Base-by-base conservation (phyloP, 2,329 filamentous ascomycete species). In the Cytospora piceae region DNA sequence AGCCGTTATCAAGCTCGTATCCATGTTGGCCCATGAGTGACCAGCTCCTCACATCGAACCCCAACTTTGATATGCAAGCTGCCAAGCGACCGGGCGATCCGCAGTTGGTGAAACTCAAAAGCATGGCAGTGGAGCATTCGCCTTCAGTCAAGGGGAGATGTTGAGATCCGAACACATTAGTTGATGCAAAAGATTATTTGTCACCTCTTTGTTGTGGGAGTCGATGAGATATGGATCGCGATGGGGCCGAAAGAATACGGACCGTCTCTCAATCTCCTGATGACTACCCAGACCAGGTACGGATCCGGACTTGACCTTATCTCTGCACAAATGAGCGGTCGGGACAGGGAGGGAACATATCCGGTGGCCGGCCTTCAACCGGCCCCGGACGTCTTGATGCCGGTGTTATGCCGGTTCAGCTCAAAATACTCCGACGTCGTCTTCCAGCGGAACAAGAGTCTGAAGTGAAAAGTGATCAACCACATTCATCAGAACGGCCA, bases 351-450 rank as follows among this genome's bases (percentile, higher is more conserved):
- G 37, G 37, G 39, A 42, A 20, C n/a, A 49, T 24, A 24, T 49
- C 46, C 46, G n/a, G 22, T 24, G 46, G 24, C 46, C 46, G 46
- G n/a, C 22, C 46, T 24, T 8, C 15, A 24, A 24, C 46, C 46
- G 42, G 37, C 39, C 31, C 20, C 60, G 52, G 60, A 49, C 29
- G 7, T 27, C 17, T 20, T 46, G 54, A n/a, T 63, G 61, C 61
- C 61, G 61, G 61, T 52, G 27, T 12, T n/a, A 22, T 57, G 61
- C 61, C 61, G 61, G 61, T 52, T 57, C 53, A 39, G 61, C 61
- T 57, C 39, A 54, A 52, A 64, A 52, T 4, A 37, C 53, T 63
- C 61, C 53, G 61, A 63, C 53, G 56, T 63, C 53, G 60, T 42
- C 52, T 63, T 12, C 1, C 22, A 9, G 12, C 29, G n/a, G 42